A percentile compares a stretch with the other conserved stretches of the same genome.
These are phyloP conservation scores for Pichia sp. DNA, from an alignment of 1,139 yeast species.

Conservation along the genomic window DNA sequence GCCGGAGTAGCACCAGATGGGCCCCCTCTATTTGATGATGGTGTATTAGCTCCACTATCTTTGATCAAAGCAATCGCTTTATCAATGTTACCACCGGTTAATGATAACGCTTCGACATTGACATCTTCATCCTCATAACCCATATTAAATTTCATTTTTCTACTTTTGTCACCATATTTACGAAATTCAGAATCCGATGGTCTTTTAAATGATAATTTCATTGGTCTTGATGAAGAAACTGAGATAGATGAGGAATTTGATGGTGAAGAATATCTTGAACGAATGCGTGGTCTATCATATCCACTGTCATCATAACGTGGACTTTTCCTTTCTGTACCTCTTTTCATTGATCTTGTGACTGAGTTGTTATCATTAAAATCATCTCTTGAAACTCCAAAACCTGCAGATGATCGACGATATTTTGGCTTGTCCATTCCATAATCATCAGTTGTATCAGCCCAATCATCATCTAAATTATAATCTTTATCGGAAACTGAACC, in stretches of 20 bases:
- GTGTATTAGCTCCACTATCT: slow-evolving; percentile 19
- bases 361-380: not conserved
- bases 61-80: slow-evolving; percentile 44
- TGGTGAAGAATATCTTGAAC: slow-evolving; percentile 6
- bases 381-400: slow-evolving; percentile 1
- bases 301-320: slow-evolving; percentile 5
- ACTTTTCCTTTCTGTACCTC: slow-evolving; percentile 13
- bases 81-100: slow-evolving; percentile 43
- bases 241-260: not conserved
- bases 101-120: slow-evolving; percentile 44
- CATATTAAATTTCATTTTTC: slow-evolving; percentile 35
- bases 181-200: slow-evolving; percentile 38
- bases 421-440: slow-evolving; percentile 13
- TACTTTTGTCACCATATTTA: slow-evolving; percentile 36
- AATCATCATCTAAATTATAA: slow-evolving; percentile 21
- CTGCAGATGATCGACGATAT: not conserved
- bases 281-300: slow-evolving; percentile 1
- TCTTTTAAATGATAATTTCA: slow-evolving; percentile 18
- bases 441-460: slow-evolving; percentile 16
- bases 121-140: slow-evolving; percentile 46
- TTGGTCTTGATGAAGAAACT: not conserved
- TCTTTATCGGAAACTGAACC: slow-evolving; percentile 27
- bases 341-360: slow-evolving; percentile 20
- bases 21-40: not conserved
- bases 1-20: slow-evolving; percentile 29